phyloP scores from a whole-genome alignment of 345 rosid species.

The Lumnitzera racemosa region DNA sequence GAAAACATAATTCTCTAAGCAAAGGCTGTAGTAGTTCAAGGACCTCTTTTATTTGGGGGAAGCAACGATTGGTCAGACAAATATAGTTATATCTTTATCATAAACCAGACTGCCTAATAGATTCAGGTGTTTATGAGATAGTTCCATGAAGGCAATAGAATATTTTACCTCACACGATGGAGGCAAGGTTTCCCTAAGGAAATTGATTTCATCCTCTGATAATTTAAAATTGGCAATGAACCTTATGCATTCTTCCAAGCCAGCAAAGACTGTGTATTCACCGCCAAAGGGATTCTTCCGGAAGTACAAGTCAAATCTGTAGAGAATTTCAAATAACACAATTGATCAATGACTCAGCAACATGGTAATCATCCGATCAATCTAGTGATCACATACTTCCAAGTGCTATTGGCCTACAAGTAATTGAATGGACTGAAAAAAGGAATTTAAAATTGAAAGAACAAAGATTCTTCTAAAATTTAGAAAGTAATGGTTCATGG shows the following conservation, averaged over 20 bases:
- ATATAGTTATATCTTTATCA: too few species aligned
- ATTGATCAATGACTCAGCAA: conserved; percentile 2
- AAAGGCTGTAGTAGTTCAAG: too few species aligned
- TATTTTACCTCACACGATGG: conserved; percentile 66
- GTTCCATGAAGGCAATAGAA: background rate
- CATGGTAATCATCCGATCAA: background rate
- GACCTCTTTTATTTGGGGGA: too few species aligned
- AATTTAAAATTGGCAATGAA: conserved; percentile 83
- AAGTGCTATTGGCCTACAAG: too few species aligned
- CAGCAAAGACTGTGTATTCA: conserved; percentile 90
- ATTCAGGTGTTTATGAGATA: too few species aligned
- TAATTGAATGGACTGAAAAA: too few species aligned
- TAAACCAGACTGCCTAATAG: too few species aligned
- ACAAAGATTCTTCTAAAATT: too few species aligned
- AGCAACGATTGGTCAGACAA: too few species aligned
- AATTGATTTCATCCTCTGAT: conserved; percentile 62
- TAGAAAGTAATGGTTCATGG: too few species aligned
- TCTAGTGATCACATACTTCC: background rate
- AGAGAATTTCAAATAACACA: conserved; percentile 3
- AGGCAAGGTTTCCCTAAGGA: conserved; percentile 56
- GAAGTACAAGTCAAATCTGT: conserved; percentile 89
- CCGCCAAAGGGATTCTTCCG: conserved; percentile 98
- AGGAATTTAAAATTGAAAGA: too few species aligned
- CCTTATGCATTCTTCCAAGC: conserved; percentile 89
- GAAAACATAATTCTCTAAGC: too few species aligned